Base-by-base conservation (phyloP, 805 yeast genomes). In the Wickerhamiella azyma region DNA sequence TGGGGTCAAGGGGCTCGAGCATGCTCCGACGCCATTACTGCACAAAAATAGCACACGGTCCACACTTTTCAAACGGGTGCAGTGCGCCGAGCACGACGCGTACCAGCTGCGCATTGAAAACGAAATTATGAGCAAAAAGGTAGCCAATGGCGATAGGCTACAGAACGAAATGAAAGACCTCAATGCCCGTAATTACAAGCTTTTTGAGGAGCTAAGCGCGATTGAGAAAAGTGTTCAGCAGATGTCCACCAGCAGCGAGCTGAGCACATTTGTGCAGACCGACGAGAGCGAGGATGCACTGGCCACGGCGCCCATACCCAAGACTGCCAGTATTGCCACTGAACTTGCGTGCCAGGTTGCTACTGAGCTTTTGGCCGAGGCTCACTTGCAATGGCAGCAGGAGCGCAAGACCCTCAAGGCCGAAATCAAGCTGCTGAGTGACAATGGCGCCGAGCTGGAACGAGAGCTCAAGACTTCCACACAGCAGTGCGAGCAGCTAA, bases 81-180 rank as follows among this genome's bases (percentile, higher is more conserved):
- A 33, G 24, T 41, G 40, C 36, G 21, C 26, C 14, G 39, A 35
- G 28, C 38, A 24, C 14, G 45, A 42, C 9, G 28, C 28, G 11
- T 16, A 42, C 26, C 39, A 79, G 50, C 67, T 81, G 33, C 80
- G 80, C 60, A 88, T 81, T 59, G 89, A 85, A 55, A 79, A 79
- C 54, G 86, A 82, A 52, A 79, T 41, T 16, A 33, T 79, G 66
- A 68, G 81, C 37, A 79, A 74, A 55, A 76, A 85, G 1, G 64
- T 82, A 51, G 63, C 84, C 48, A 75, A 72, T 50, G 66, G 94
- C 44, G 81, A 82, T 55, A 85, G 81, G 13, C 24, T 33, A 5
- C 28, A 41, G 54, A 68, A 88, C 43, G 67, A 84, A 45, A 72
- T 82, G 21, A 55, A 66, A 26, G 89, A 81, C 52, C 63, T 83